phyloP scores from a whole-genome alignment of 1,284 basidiomycete species.

The Pholiota adiposa region DNA sequence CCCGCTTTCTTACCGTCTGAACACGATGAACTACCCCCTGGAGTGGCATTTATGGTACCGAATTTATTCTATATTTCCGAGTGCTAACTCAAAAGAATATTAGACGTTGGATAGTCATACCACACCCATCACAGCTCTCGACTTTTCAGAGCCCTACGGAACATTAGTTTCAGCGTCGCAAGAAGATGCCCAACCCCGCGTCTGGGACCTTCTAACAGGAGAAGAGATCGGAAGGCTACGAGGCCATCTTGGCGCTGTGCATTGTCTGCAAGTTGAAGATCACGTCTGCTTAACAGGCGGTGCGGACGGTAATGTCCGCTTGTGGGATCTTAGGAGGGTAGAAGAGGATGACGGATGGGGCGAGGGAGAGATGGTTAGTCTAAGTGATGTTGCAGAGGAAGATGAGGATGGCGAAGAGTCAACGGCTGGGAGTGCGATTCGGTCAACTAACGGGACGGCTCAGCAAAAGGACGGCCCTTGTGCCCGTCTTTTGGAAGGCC shows the following conservation, averaged over 20 bases:
- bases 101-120: slow-evolving; percentile 85
- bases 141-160: slow-evolving; percentile 97
- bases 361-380: slow-evolving; percentile 55
- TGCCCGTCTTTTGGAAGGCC: slow-evolving; percentile 84
- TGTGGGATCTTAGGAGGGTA: slow-evolving; percentile 89
- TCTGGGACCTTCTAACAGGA: slow-evolving; percentile 90
- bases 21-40: slow-evolving; percentile 93
- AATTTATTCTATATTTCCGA: slow-evolving; percentile 6
- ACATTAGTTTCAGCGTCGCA: slow-evolving; percentile 88
- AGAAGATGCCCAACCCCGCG: slow-evolving; percentile 75
- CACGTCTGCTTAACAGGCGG: slow-evolving; percentile 91
- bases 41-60: slow-evolving; percentile 94
- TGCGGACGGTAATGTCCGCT: slow-evolving; percentile 80
- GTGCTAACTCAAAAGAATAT: slow-evolving; percentile 7
- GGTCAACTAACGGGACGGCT: slow-evolving; percentile 35
- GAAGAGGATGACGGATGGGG: slow-evolving; percentile 76
- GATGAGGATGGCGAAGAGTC: slow-evolving; percentile 46
- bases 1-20: slow-evolving; percentile 97
- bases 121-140: slow-evolving; percentile 85
- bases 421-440: slow-evolving; percentile 40
- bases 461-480: slow-evolving; percentile 58
- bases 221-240: slow-evolving; percentile 80
- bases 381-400: slow-evolving; percentile 69
- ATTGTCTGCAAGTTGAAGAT: slow-evolving; percentile 93
- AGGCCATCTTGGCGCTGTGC: slow-evolving; percentile 83